Evolutionary conservation across 1,139 yeast genomes (phyloP).

Genomic region (Candida sp.): DNA sequence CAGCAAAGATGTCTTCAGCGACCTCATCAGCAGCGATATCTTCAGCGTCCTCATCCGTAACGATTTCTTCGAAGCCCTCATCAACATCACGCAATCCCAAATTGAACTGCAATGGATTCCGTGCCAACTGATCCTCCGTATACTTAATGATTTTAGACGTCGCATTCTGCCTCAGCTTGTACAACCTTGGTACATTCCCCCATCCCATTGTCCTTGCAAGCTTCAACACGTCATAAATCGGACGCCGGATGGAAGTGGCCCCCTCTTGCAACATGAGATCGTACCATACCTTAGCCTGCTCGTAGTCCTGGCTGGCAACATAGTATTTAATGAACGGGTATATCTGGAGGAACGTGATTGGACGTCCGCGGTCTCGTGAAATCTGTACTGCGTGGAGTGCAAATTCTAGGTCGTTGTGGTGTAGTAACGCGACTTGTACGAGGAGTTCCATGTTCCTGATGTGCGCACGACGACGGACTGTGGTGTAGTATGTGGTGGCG

Average conservation of each 20-base stretch:
- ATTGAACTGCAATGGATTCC: slow-evolving; percentile 14
- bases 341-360: slow-evolving; percentile 44
- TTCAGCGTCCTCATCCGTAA: too few relatives aligned
- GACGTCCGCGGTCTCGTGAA: slow-evolving; percentile 29
- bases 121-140: too few relatives aligned
- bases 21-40: slow-evolving; percentile 9
- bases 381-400: slow-evolving; percentile 34
- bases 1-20: slow-evolving; percentile 23
- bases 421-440: slow-evolving; percentile 29
- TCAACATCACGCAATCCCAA: background rate
- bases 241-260: slow-evolving; percentile 27
- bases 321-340: slow-evolving; percentile 45
- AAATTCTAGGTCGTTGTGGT: slow-evolving; percentile 37
- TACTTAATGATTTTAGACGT: too few relatives aligned
- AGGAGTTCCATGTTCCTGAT: slow-evolving; percentile 31
- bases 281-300: slow-evolving; percentile 43
- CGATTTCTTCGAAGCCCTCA: too few relatives aligned
- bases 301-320: slow-evolving; percentile 32
- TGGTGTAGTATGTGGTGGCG: slow-evolving; percentile 24
- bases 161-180: slow-evolving; percentile 33
- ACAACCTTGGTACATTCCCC: slow-evolving; percentile 38
- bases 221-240: slow-evolving; percentile 32
- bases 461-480: too few relatives aligned
- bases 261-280: slow-evolving; percentile 37
- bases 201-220: slow-evolving; percentile 43